A percentile compares a stretch with the other conserved stretches of the same genome.
phyloP scores from a whole-genome alignment of 306 rosid genomes.

The Glycine latifolia region DNA sequence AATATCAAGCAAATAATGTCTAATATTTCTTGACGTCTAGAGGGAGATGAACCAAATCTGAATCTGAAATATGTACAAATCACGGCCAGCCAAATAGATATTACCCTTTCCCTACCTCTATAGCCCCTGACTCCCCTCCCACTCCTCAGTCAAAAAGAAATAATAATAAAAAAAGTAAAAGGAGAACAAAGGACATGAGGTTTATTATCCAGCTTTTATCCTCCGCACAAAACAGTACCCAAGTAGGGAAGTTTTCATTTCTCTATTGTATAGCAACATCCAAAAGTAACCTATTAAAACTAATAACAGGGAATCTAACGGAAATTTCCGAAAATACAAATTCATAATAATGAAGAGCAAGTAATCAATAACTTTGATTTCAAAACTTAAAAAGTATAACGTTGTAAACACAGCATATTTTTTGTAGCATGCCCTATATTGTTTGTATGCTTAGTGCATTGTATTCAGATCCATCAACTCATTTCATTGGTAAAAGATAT shows the following conservation, averaged over 20 bases:
- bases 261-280: neutral
- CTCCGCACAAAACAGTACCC: neutral
- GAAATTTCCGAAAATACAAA: neutral
- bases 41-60: no score
- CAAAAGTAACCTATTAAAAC: neutral
- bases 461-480: slow-evolving; percentile 11
- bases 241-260: neutral
- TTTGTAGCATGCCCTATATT: neutral
- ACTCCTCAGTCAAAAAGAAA: neutral
- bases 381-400: slow-evolving; percentile 8
- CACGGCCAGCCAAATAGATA: neutral
- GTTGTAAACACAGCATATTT: slow-evolving; percentile 16
- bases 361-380: neutral
- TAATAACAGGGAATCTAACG: neutral
- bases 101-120: neutral
- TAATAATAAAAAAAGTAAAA: neutral
- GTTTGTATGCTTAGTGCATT: neutral
- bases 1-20: no score
- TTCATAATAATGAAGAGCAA: neutral
- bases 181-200: neutral
- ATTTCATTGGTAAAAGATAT: slow-evolving; percentile 21
- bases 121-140: neutral
- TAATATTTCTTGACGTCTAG: no score
- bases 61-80: neutral
- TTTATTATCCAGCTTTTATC: slow-evolving; percentile 2